Evolutionary conservation across 495 filamentous ascomycete genomes (phyloP).

Genomic region (Penicillium paradoxum): DNA sequence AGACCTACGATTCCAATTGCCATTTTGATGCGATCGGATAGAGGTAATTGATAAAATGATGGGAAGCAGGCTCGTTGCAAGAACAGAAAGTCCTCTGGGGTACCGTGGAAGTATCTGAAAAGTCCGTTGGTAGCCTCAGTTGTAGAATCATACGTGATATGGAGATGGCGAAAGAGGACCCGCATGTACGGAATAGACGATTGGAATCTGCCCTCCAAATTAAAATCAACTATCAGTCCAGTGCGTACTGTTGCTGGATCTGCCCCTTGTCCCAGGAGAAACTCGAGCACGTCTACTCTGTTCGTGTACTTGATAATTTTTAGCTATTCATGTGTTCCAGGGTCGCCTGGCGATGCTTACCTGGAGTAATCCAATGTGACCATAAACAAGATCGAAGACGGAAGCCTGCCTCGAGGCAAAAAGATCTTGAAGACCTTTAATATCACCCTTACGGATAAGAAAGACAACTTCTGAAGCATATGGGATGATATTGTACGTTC

Average conservation of each 20-base stretch:
- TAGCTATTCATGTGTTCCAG: too few relatives aligned
- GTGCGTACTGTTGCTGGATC: not conserved
- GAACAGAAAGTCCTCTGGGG: slow-evolving; percentile 6
- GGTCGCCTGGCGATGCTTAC: too few relatives aligned
- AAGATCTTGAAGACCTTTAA: too few relatives aligned
- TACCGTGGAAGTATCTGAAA: not conserved
- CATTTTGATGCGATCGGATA: not conserved
- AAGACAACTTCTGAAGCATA: too few relatives aligned
- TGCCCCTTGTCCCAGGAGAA: slow-evolving; percentile 2
- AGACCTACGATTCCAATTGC: not conserved
- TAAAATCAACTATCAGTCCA: not conserved
- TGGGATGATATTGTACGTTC: too few relatives aligned
- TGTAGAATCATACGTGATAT: not conserved
- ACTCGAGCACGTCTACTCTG: too few relatives aligned
- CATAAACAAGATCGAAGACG: too few relatives aligned
- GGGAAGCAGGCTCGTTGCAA: slow-evolving; percentile 6
- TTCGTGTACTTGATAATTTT: too few relatives aligned
- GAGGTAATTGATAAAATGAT: not conserved
- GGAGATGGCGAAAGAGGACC: not conserved
- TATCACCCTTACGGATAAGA: too few relatives aligned
- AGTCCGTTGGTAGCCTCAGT: not conserved
- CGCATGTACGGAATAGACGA: not conserved
- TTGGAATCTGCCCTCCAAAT: not conserved
- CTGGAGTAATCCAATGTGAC: too few relatives aligned
- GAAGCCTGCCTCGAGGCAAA: too few relatives aligned